Percentiles rank a stretch among this genome's conserved stretches.
Conservation (phyloP, 169 alveolate genomes). For the Amoebophrya sp. region DNA sequence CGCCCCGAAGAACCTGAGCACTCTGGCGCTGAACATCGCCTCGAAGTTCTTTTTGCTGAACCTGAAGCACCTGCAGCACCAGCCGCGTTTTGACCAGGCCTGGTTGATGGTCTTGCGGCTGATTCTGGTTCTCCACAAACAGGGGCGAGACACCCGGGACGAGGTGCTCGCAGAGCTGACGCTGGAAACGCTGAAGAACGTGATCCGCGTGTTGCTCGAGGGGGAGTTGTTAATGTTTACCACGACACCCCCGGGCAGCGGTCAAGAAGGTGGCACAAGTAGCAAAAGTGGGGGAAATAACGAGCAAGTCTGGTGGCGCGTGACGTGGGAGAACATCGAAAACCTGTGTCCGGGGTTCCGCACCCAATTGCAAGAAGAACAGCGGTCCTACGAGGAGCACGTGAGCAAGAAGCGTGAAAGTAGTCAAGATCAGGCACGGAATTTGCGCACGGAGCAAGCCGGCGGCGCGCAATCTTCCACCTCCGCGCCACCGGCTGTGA, state of each 20-base stretch:
- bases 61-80: neutral
- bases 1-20: neutral
- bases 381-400: neutral
- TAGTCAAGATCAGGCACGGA: neutral
- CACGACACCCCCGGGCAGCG: neutral
- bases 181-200: neutral
- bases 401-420: neutral
- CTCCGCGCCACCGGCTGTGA: too few species aligned
- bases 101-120: constrained; percentile 1
- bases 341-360: constrained; percentile 1
- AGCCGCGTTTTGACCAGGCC: neutral
- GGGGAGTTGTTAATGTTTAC: neutral
- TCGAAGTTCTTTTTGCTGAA: neutral
- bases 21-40: neutral
- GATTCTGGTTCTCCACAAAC: neutral
- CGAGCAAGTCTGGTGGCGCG: neutral
- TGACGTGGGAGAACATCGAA: neutral
- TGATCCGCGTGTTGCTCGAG: neutral
- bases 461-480: too few species aligned
- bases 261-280: neutral
- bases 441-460: neutral
- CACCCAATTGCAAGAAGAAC: neutral
- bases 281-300: neutral
- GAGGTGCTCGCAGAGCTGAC: neutral
- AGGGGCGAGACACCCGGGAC: neutral